Conservation (phyloP, 2,329 filamentous ascomycete species). For the Trichoderma atrobrunneum region DNA sequence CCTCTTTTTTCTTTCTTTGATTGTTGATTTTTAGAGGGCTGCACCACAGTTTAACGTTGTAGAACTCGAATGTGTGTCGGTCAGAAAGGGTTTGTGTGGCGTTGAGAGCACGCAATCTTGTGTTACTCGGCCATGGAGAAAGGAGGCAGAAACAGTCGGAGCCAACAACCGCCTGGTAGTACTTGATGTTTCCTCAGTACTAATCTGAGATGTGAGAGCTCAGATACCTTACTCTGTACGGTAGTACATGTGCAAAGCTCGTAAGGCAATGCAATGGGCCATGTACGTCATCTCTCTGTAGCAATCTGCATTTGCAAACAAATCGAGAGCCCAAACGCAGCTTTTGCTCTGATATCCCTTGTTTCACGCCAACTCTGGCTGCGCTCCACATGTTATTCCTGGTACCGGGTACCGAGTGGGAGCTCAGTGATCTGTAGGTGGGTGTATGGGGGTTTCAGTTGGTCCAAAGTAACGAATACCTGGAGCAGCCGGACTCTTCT, state of each 20-base stretch:
- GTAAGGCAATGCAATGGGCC: neutral
- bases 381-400: neutral
- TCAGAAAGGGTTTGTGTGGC: neutral
- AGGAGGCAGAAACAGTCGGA: neutral
- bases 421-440: neutral
- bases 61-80: neutral
- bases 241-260: neutral
- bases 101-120: neutral
- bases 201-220: neutral
- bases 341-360: neutral
- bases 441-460: neutral
- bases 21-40: neutral
- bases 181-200: neutral
- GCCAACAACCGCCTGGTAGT: neutral
- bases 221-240: neutral
- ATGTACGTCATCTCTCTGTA: conserved; percentile 5
- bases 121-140: neutral
- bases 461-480: neutral
- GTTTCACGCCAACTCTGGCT: neutral
- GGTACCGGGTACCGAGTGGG: neutral
- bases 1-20: neutral
- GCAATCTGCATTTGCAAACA: neutral
- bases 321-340: neutral
- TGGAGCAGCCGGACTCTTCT: neutral
- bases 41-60: neutral